Evolutionary conservation across 345 rosid species (phyloP).

Genomic region (Corchorus capsularis): DNA sequence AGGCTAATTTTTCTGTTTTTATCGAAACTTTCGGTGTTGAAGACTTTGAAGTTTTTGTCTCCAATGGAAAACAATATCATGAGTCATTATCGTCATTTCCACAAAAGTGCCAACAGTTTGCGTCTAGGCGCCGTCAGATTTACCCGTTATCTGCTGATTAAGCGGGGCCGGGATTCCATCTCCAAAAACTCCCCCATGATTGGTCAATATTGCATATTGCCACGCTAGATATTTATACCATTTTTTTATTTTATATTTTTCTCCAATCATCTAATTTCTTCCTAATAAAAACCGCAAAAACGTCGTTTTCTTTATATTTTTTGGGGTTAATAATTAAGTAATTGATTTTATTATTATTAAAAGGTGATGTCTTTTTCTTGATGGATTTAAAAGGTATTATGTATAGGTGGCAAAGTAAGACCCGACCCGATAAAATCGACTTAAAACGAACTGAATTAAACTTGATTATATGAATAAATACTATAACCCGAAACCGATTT

Average conservation of each 20-base stretch:
- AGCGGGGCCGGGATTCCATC: neutral
- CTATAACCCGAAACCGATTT: too few relatives aligned
- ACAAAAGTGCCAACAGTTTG: neutral
- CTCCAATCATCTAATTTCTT: neutral
- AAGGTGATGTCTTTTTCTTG: too few relatives aligned
- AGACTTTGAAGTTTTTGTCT: neutral
- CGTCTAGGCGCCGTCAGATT: neutral
- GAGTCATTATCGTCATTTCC: too few relatives aligned
- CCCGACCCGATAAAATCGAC: too few relatives aligned
- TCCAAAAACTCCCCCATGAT: neutral
- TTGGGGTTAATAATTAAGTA: neutral
- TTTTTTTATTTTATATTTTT: neutral
- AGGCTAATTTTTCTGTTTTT: too few relatives aligned
- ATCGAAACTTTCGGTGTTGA: too few relatives aligned
- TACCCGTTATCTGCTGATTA: neutral
- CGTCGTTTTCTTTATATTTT: neutral
- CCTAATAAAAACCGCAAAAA: neutral
- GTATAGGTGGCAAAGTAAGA: too few relatives aligned
- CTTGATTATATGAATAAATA: too few relatives aligned
- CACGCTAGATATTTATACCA: neutral
- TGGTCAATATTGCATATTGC: neutral
- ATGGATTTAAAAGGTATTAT: too few relatives aligned
- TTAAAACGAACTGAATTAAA: too few relatives aligned
- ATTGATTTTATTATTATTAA: too few relatives aligned
- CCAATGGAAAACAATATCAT: neutral